Evolutionary conservation across 345 rosid species (phyloP).

Genomic region (Ceriops tagal): DNA sequence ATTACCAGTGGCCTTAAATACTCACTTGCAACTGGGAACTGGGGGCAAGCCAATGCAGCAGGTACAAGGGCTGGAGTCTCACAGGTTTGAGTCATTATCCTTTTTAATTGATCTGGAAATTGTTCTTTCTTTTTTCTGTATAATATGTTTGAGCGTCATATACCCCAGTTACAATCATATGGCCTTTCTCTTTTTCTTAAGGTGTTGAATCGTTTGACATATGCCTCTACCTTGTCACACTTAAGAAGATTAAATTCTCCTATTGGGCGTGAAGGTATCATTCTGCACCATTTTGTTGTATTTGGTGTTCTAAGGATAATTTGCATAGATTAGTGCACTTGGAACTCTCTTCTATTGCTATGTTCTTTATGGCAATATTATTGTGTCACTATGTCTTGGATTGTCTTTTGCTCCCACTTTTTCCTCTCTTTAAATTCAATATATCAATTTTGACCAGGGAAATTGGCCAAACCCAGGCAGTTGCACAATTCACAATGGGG

Average conservation of each 20-base stretch:
- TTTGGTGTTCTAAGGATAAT: background rate
- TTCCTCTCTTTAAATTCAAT: conserved; percentile 12
- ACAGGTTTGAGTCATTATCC: conserved; percentile 49
- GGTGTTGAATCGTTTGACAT: conserved; percentile 96
- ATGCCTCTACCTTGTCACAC: conserved; percentile 94
- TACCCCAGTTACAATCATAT: background rate
- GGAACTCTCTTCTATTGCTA: conserved; percentile 11
- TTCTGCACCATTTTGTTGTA: conserved; percentile 2
- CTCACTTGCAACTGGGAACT: conserved; percentile 96
- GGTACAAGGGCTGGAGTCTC: conserved; percentile 99
- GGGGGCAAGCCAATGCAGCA: conserved; percentile 99
- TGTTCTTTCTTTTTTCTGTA: background rate
- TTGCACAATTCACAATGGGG: conserved; percentile 99
- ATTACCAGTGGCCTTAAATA: conserved; percentile 97
- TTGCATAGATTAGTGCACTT: conserved; percentile 1
- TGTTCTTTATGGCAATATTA: background rate
- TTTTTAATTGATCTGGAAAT: background rate
- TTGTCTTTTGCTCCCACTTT: background rate
- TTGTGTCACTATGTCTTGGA: background rate
- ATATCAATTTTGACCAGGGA: conserved; percentile 48
- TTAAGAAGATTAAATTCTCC: conserved; percentile 96
- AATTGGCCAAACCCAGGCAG: conserved; percentile 96
- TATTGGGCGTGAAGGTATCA: conserved; percentile 91
- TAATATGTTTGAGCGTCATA: background rate
- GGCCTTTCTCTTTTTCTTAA: conserved; percentile 12